Conservation (phyloP, 345 rosid species). For the Hypericum androsaemum region DNA sequence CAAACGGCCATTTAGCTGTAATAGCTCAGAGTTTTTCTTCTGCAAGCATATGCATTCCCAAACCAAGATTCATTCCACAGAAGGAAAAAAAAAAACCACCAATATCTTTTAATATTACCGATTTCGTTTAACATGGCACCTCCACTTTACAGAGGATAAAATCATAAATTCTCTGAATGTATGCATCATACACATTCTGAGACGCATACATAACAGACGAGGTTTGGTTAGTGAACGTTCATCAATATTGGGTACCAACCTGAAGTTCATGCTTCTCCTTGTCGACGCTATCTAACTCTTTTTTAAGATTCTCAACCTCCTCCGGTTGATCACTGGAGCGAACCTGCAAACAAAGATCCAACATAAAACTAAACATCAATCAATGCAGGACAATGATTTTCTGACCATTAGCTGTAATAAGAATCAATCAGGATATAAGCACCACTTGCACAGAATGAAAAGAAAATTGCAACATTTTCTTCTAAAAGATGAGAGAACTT, state of each 20-base stretch:
- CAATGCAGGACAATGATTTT: neutral
- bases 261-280: conserved; percentile 53
- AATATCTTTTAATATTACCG: too few species aligned
- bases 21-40: conserved; percentile 54
- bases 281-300: conserved; percentile 40
- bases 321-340: conserved; percentile 20
- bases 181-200: neutral
- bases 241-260: conserved; percentile 34
- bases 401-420: too few species aligned
- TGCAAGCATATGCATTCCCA: conserved; percentile 22
- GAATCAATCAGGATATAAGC: too few species aligned
- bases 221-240: too few species aligned
- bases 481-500: too few species aligned
- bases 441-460: neutral
- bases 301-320: conserved; percentile 53
- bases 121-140: too few species aligned
- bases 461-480: neutral
- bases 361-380: neutral
- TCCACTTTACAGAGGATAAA: too few species aligned
- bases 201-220: neutral
- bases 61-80: conserved; percentile 5
- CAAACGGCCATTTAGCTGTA: conserved; percentile 36
- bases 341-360: conserved; percentile 21
- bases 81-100: neutral
- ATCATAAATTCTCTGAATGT: too few species aligned